Evolutionary conservation across 108 stramenopile species (phyloP).

Genomic region (Pseudonitzschia pungens): DNA sequence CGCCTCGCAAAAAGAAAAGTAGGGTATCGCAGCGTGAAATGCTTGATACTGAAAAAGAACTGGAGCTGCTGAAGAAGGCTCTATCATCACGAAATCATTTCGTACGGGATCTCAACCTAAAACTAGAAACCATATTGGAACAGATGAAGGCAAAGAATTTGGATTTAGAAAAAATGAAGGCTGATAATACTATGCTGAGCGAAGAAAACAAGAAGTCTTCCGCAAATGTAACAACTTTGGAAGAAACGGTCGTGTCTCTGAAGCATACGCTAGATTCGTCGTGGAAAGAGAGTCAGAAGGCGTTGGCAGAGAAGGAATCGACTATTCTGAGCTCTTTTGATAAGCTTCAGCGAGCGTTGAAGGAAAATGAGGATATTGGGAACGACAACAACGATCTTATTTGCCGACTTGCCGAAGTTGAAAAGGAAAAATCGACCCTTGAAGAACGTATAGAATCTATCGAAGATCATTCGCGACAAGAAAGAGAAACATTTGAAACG

Average conservation of each 20-base stretch:
- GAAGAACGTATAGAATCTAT: constrained; percentile 5
- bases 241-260: constrained; percentile 84
- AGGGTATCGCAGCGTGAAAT: not conserved
- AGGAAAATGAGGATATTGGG: constrained; percentile 17
- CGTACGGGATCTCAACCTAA: constrained; percentile 3
- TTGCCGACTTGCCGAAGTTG: not conserved
- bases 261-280: constrained; percentile 40
- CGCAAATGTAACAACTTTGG: constrained; percentile 79
- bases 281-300: constrained; percentile 39
- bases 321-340: constrained; percentile 16
- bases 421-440: not conserved
- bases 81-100: constrained; percentile 18
- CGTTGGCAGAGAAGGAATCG: constrained; percentile 71
- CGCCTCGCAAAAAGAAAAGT: constrained; percentile 26
- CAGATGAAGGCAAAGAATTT: constrained; percentile 12
- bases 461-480: not conserved
- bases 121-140: not conserved
- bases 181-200: constrained; percentile 1
- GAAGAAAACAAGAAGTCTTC: constrained; percentile 41
- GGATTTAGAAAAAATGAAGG: constrained; percentile 1
- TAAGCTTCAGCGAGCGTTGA: constrained; percentile 16
- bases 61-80: constrained; percentile 27
- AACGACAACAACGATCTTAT: constrained; percentile 9
- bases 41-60: constrained; percentile 25
- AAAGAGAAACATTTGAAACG: not conserved